Base-by-base conservation (phyloP, 73 alveolate species). In the Breviolum minutum region DNA sequence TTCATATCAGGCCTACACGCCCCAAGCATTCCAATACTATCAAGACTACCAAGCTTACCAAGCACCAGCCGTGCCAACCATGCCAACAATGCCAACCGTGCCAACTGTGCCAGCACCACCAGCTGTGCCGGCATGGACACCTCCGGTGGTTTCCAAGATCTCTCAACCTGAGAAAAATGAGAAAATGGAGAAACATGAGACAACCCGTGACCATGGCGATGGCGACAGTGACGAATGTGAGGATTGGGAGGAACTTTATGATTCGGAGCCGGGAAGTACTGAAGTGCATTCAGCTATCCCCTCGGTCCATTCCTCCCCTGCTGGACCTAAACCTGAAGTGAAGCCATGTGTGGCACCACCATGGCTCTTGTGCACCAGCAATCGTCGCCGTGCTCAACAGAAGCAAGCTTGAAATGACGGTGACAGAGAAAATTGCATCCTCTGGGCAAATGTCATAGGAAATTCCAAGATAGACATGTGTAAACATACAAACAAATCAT, bases 211-310 rank as follows among this genome's bases (percentile, higher is more conserved):
- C 24, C 77, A 1, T 2, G 30, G 22, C 69, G 54, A 32, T 4
- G 90, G 69, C 69, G 48, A 20, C 7, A 26, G 12, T 26, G 64
- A 30, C 32, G 24, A 5, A 19, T 27, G 63, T 22, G 97, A 91
- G 30, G 85, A 79, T 63, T 91, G 97, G 97, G 97, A 91, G 22
- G 97, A 91, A 63, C 68, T 91, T 74, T 91, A 80, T 48, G 97
- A 91, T 70, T 91, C 97, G 7, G 97, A 91, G 30, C 77, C 88
- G 6, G 97, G 88, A 87, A 73, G 82, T 13, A 70, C 85, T 8
- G 95, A 48, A 29, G 88, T 16, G n/a, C 87, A 89, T 22, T 91
- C 77, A 30, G 60, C 80, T 63, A 76, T 74, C 48, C 60, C 97
- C 32, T 68, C 96, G 32, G 69, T 63, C 48, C 87, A 73, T 61